Conservation (phyloP, 176 grass and related monocot genomes). For the Carex myosuroides region DNA sequence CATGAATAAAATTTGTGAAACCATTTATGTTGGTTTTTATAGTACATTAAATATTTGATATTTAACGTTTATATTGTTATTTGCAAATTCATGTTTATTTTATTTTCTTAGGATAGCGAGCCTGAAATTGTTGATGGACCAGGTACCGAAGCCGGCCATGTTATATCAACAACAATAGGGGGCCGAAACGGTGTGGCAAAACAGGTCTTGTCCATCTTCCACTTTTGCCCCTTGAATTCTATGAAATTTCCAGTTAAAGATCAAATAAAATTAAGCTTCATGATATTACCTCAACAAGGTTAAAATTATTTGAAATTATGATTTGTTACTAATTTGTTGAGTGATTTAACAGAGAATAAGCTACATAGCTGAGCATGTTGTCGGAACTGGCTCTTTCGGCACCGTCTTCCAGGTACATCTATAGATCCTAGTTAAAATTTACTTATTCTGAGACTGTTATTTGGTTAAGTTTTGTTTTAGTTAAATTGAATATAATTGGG, state of each 20-base stretch:
- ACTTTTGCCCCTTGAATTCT: slow-evolving; percentile 7
- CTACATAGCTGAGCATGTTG: slow-evolving; percentile 92
- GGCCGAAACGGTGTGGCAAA: slow-evolving; percentile 70
- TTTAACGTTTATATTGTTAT: background rate
- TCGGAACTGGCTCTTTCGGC: slow-evolving; percentile 94
- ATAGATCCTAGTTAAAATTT: slow-evolving; percentile 3
- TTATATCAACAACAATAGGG: slow-evolving; percentile 56
- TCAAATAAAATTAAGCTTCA: background rate
- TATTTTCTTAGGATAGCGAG: slow-evolving; percentile 52
- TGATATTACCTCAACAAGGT: background rate
- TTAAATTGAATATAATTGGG: background rate
- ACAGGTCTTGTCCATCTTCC: slow-evolving; percentile 37
- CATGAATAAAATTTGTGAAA: background rate
- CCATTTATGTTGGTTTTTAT: slow-evolving; percentile 18
- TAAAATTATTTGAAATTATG: background rate
- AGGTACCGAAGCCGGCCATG: slow-evolving; percentile 46
- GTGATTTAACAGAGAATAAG: slow-evolving; percentile 53
- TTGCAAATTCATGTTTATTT: background rate
- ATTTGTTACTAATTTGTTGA: background rate
- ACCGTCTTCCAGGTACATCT: slow-evolving; percentile 80
- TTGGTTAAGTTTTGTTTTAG: background rate
- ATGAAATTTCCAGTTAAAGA: background rate
- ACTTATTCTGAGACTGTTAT: background rate
- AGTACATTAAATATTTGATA: background rate
- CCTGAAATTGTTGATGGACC: slow-evolving; percentile 43